A percentile compares a stretch with the other conserved stretches of the same genome.
phyloP scores from a whole-genome alignment of 768 basidiomycete genomes.

The Russula earlei region DNA sequence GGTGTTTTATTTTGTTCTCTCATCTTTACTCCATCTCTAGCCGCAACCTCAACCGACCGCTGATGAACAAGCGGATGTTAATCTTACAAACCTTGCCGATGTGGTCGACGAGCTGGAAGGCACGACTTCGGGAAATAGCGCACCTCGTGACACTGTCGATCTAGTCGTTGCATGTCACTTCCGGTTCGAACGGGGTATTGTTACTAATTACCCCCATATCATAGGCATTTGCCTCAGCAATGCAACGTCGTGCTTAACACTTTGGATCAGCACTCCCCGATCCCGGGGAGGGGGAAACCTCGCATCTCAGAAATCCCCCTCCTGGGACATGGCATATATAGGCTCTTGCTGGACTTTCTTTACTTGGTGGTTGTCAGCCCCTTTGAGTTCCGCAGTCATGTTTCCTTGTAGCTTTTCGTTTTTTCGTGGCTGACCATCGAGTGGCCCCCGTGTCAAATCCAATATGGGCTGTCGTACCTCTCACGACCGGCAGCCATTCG shows the following conservation, averaged over 20 bases:
- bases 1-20: neutral
- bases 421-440: conserved; percentile 1
- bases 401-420: neutral
- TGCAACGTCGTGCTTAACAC: neutral
- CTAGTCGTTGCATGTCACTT: conserved; percentile 6
- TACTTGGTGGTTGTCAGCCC: neutral
- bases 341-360: neutral
- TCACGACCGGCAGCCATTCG: neutral
- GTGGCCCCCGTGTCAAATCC: neutral
- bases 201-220: neutral
- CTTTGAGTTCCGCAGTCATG: neutral
- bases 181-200: neutral
- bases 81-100: conserved; percentile 1
- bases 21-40: neutral
- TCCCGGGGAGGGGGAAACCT: neutral
- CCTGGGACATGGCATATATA: neutral
- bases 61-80: neutral
- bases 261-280: neutral
- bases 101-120: conserved; percentile 8
- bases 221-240: conserved; percentile 8
- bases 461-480: neutral
- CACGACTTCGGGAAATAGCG: neutral
- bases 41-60: neutral
- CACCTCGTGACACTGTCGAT: neutral
- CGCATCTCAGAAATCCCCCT: neutral